Evolutionary conservation across 306 rosid genomes (phyloP), one percentile per base, ranked within the genome.

Genomic region (Macrotyloma uniflorum): DNA sequence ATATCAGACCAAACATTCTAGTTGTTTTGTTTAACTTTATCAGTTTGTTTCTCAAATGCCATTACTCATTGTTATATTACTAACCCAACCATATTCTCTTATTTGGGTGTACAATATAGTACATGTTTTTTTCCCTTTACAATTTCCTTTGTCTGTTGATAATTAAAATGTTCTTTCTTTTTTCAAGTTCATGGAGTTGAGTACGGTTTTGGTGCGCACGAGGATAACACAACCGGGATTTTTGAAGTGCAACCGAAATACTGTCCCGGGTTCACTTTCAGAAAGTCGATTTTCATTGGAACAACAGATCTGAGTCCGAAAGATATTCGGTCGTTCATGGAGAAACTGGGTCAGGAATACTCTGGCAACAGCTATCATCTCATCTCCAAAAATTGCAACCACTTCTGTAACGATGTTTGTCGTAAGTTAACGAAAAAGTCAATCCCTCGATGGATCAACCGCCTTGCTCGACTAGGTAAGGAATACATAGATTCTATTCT

Each of bases 181-280:
- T 4, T 38, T 84, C 45, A 42, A 95, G 99, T 96, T 84, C 98
- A 93, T 71, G 96, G 84, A 2, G 78, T 91, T 79, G 99, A 96
- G 79, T 96, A 96, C 77, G 97, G 96, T 23, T 96, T 93, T 81
- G 99, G 99, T 68, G 99, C 99, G 1, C 99, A 96, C 73, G 99
- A 96, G 12, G 91, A 83, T 51, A 38, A 91, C 49, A 77, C 96
- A 2, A 87, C 96, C 3, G 98, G 99, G 55, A 93, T 96, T 68
- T 93, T 96, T 66, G 96, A 93, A 82, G 98, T 96, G 65, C 97
- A 93, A 78, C 98, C 99, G 9, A 89, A 84, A 30, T 72, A 83
- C 50, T 96, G 99, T 69, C 99, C 99, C 10, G 99, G 99, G 26
- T 96, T 96, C 76, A 90, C 95, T 32, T 96, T 93, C 72, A 90